phyloP scores from a whole-genome alignment of 202 grass and related monocot genomes.

The Musa balbisiana region DNA sequence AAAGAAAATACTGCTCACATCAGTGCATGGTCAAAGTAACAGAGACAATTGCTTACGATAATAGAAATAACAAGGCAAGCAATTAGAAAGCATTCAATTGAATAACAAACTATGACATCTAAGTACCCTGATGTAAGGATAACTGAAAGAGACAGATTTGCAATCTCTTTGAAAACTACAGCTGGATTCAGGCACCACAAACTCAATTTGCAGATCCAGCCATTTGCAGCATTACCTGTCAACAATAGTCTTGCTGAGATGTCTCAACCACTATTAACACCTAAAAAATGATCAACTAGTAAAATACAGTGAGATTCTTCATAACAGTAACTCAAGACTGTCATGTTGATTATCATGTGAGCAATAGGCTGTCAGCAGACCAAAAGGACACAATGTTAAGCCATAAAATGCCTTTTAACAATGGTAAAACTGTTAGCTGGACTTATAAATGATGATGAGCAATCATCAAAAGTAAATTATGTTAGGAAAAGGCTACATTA shows the following conservation, averaged over 20 bases:
- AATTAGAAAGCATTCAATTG: neutral
- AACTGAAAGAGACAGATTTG: conserved; percentile 64
- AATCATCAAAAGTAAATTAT: neutral
- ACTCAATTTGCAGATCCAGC: conserved; percentile 59
- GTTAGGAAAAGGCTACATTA: neutral
- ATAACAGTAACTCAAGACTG: neutral
- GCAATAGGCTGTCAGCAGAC: neutral
- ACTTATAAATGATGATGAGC: neutral
- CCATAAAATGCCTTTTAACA: neutral
- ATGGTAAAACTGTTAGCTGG: neutral
- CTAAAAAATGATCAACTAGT: neutral
- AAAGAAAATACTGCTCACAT: neutral
- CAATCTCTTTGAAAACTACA: conserved; percentile 82
- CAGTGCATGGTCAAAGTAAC: neutral
- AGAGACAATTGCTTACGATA: neutral
- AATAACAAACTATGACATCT: neutral
- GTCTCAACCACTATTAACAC: neutral
- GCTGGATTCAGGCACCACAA: conserved; percentile 94
- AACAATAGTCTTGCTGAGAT: conserved; percentile 15
- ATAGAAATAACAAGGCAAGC: neutral
- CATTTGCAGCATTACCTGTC: conserved; percentile 40
- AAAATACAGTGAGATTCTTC: neutral
- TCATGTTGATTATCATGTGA: neutral
- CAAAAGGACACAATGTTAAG: neutral
- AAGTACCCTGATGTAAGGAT: conserved; percentile 88